Percentiles rank a stretch among this genome's conserved stretches.
Evolutionary conservation across 257 asterid genomes (phyloP).

Genomic region (Perilla frutescens): DNA sequence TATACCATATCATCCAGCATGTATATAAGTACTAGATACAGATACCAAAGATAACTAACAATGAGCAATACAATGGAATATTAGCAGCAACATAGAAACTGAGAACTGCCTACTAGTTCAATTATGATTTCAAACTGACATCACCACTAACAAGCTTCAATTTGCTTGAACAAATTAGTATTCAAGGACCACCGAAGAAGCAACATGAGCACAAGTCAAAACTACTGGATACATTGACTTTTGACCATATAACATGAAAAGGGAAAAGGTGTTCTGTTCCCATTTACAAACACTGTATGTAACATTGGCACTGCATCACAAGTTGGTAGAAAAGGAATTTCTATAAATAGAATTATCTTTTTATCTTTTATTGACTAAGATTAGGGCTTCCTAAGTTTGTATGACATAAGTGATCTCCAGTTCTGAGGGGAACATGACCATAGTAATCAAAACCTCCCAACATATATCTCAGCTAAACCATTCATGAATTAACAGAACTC

Average conservation of each 20-base stretch:
- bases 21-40: constrained; percentile 5
- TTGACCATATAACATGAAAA: neutral
- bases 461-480: neutral
- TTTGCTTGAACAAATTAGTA: neutral
- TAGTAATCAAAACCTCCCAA: neutral
- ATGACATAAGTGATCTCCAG: neutral
- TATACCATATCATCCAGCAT: constrained; percentile 12
- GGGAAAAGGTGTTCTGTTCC: neutral
- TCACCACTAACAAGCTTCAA: constrained; percentile 19
- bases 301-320: neutral
- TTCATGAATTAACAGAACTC: neutral
- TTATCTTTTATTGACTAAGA: neutral
- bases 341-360: neutral
- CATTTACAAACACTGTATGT: neutral
- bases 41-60: constrained; percentile 12
- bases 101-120: constrained; percentile 4
- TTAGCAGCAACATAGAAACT: neutral
- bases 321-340: neutral
- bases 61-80: constrained; percentile 3
- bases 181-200: neutral
- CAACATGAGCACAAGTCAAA: neutral
- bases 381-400: neutral
- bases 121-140: neutral
- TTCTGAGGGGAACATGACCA: neutral
- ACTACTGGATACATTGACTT: neutral